Evolutionary conservation across 805 yeast genomes (phyloP).

Genomic region (Kockiozyma suomiensis): DNA sequence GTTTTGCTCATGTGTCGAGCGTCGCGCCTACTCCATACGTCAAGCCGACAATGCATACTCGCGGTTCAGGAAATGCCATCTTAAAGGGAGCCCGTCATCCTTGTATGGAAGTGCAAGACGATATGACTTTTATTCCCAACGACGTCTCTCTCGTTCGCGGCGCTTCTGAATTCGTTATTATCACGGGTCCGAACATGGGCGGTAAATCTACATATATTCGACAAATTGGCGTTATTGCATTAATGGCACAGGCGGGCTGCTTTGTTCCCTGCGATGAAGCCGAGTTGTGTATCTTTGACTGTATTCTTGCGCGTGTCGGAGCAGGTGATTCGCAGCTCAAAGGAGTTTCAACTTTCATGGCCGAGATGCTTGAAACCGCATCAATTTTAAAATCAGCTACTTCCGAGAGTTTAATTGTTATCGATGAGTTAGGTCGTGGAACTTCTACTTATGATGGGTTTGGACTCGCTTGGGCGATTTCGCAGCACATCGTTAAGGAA

Average conservation of each 20-base stretch:
- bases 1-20: conserved; percentile 83
- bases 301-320: conserved; percentile 94
- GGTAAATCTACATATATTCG: conserved; percentile 93
- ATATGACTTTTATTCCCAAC: conserved; percentile 84
- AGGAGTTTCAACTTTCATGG: conserved; percentile 95
- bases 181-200: conserved; percentile 98
- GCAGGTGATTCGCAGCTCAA: conserved; percentile 97
- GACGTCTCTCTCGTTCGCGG: conserved; percentile 70
- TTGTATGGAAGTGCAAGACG: conserved; percentile 90
- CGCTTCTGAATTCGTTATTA: conserved; percentile 69
- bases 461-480: conserved; percentile 96
- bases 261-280: conserved; percentile 81
- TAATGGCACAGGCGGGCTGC: conserved; percentile 88
- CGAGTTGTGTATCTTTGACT: conserved; percentile 82
- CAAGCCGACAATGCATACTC: conserved; percentile 67
- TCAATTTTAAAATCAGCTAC: conserved; percentile 82
- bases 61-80: conserved; percentile 48
- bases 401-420: conserved; percentile 73
- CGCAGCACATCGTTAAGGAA: conserved; percentile 74
- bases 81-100: conserved; percentile 90
- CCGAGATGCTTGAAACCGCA: conserved; percentile 94
- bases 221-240: conserved; percentile 82
- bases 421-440: conserved; percentile 93
- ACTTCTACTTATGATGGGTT: conserved; percentile 95
- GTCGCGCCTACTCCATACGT: conserved; percentile 82